A percentile compares a stretch with the other conserved stretches of the same genome.
phyloP scores from a whole-genome alignment of 148 eudicot genomes.

The Rhododendron ferrugineum region DNA sequence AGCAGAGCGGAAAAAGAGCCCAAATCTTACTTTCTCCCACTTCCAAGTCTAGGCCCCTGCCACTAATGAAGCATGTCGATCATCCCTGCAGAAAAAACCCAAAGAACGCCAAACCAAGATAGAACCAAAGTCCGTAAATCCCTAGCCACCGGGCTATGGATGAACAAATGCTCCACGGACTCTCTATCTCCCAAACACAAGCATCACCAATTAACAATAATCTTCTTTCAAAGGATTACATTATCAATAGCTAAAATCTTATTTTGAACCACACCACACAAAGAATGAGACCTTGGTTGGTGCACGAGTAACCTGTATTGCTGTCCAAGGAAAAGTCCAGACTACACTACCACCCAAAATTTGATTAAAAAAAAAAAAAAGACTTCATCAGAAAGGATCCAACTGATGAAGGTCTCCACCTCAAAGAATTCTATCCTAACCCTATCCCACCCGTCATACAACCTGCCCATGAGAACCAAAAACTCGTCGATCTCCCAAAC shows the following conservation, averaged over 20 bases:
- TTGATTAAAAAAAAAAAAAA: neutral
- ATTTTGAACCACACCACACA: neutral
- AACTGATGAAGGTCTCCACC: neutral
- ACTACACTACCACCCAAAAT: neutral
- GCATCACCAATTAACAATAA: neutral
- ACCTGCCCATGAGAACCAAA: neutral
- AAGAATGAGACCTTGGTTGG: neutral
- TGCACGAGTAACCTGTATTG: neutral
- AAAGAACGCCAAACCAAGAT: neutral
- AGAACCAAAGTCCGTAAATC: neutral
- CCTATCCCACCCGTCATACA: neutral
- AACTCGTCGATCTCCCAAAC: neutral
- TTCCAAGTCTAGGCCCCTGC: neutral
- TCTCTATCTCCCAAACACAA: neutral
- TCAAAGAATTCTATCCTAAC: neutral
- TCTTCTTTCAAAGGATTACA: neutral
- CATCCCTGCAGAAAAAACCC: neutral
- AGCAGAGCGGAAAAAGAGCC: neutral
- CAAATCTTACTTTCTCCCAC: neutral
- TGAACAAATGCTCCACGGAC: neutral
- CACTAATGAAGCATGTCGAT: neutral
- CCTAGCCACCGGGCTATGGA: neutral
- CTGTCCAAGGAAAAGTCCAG: neutral
- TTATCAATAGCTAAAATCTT: neutral
- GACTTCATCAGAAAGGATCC: neutral